Evolutionary conservation across 192 early-diverging fungal species (phyloP), one percentile per base, ranked within the genome.

Genomic region (Backusella parvicylindrica): DNA sequence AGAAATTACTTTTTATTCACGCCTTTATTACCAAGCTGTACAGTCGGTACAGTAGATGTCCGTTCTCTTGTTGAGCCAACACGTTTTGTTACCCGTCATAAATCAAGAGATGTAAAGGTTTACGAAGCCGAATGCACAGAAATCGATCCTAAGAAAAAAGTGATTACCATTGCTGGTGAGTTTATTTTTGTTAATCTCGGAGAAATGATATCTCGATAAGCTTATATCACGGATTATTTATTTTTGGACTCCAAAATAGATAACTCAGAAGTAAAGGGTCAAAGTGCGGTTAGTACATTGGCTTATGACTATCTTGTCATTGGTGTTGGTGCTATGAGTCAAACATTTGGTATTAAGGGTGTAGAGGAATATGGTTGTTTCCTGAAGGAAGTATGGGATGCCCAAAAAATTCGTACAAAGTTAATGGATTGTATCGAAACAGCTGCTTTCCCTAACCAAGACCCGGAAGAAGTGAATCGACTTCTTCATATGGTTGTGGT

Each of bases 1-100:
- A 86, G 93, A 70, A 96, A 95, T 85, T 97, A 96, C 82, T 97
- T 97, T 81, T 84, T 97, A 72, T 91, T 91, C 75, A 91, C 92
- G 26, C 89, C 91, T 63, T 78, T 93, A 79, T 80, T 91, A 73
- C 87, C 89, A 36, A 90, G 86, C 70, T 91, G 88, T 76, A 96
- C 95, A 2, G 92, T 94, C n/a, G 95, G 95, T 70, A 96, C 95
- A 2, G 86, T 97, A 40, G 95, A 96, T 73, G 86, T 94, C 43
- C 87, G 95, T 23, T 92, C 90, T 40, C 92, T 97, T 81, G 92
- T 96, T 85, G 89, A 93, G 82, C 94, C 95, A 11, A 88, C 96
- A 50, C 92, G 95, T 18, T 94, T 90, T 85, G 83, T 98, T 65
- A 93, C 92, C 71, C 89, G 95, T 33, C 92, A 93, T 87, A 98